These are phyloP conservation scores for Amphibolis antarctica DNA, from an alignment of 106 monocot genomes.

Conservation along the genomic window DNA sequence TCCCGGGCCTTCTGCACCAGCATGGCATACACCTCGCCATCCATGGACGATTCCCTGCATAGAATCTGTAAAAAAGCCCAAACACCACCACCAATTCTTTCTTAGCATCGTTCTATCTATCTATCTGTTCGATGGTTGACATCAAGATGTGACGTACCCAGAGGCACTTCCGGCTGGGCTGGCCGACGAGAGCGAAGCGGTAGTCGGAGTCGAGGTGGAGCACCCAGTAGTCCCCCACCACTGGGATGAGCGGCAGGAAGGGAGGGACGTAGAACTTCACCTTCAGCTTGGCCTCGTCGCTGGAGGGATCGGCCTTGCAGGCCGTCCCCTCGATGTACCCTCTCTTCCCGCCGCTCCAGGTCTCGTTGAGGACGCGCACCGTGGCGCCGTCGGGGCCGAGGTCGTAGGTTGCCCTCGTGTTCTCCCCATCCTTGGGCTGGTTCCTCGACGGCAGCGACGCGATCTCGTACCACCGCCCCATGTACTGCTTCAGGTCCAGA, in stretches of 20 bases:
- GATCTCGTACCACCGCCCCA: constrained; percentile 91
- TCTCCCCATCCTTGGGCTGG: constrained; percentile 45
- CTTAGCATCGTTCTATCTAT: too few species aligned
- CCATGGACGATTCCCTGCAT: constrained; percentile 51
- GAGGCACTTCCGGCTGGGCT: constrained; percentile 62
- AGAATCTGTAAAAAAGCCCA: constrained; percentile 45
- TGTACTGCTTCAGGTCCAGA: constrained; percentile 52
- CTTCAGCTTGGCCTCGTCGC: constrained; percentile 95
- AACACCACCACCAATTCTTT: background rate
- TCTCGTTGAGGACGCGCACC: constrained; percentile 79
- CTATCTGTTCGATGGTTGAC: background rate
- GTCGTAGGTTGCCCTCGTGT: constrained; percentile 74
- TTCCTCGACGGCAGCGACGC: constrained; percentile 56
- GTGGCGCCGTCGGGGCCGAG: constrained; percentile 52
- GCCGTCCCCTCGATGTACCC: constrained; percentile 68
- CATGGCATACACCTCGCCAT: constrained; percentile 51
- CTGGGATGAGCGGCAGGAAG: constrained; percentile 72
- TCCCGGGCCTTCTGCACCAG: constrained; percentile 66
- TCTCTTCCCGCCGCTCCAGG: constrained; percentile 66
- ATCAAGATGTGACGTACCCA: constrained; percentile 40
- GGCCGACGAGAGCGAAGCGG: constrained; percentile 59
- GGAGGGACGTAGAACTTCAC: constrained; percentile 92
- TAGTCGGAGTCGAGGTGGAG: constrained; percentile 59
- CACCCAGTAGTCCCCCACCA: constrained; percentile 84
- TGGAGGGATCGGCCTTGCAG: constrained; percentile 43